Conservation (phyloP, 1,284 basidiomycete genomes). For the Lignosus rhinocerotis region DNA sequence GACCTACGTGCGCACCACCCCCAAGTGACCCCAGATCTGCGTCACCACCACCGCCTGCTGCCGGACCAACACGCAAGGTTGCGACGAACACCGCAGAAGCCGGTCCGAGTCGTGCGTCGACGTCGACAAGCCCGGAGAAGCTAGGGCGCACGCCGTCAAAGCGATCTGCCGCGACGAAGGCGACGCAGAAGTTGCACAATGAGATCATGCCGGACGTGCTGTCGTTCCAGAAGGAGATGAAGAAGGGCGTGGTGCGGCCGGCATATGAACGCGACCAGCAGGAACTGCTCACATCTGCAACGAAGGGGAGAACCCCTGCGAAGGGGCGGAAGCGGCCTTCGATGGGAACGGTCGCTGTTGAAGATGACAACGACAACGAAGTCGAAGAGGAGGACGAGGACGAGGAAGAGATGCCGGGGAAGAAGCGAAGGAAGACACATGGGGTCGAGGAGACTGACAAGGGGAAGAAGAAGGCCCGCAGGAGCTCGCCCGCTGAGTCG, state of each 20-base stretch:
- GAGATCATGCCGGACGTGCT: conserved; percentile 77
- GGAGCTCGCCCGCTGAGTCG: conserved; percentile 8
- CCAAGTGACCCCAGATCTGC: conserved; percentile 5
- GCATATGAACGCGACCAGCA: conserved; percentile 28
- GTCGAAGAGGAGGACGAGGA: conserved; percentile 31
- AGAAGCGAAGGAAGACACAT: conserved; percentile 34
- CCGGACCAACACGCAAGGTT: conserved; percentile 4
- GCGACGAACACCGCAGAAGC: conserved; percentile 9
- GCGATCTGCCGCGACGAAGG: conserved; percentile 67
- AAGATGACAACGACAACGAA: conserved; percentile 30
- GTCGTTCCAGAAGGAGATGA: conserved; percentile 66
- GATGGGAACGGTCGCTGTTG: conserved; percentile 18
- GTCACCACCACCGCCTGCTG: background rate
- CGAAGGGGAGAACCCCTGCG: conserved; percentile 25
- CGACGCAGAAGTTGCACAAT: conserved; percentile 59
- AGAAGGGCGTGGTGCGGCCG: conserved; percentile 37
- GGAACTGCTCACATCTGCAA: background rate
- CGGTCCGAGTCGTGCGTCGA: conserved; percentile 19
- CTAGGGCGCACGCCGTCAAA: conserved; percentile 34
- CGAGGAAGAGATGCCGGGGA: conserved; percentile 32
- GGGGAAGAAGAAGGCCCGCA: conserved; percentile 22
- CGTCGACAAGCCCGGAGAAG: conserved; percentile 18
- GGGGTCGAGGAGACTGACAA: conserved; percentile 24
- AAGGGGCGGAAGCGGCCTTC: conserved; percentile 34
- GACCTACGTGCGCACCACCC: conserved; percentile 2